Conservation (phyloP, 805 yeast genomes). For the Blastobotrys robertii region DNA sequence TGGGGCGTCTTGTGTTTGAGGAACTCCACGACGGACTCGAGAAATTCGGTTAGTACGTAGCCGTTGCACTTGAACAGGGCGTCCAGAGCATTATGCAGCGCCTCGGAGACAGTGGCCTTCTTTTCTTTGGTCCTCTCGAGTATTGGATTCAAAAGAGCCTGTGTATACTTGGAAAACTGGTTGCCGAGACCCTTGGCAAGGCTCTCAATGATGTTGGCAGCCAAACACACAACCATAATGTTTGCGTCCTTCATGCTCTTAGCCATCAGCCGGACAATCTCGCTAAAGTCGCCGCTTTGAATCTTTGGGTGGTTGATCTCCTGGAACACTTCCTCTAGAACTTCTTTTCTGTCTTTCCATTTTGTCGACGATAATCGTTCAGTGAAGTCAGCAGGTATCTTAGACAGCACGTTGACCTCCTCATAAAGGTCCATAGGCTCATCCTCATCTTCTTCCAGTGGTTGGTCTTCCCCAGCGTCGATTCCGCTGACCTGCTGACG, state of each 20-base stretch:
- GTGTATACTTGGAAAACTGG: slow-evolving; percentile 45
- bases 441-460: slow-evolving; percentile 39
- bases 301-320: slow-evolving; percentile 42
- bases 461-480: slow-evolving; percentile 37
- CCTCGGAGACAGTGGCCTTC: slow-evolving; percentile 66
- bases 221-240: slow-evolving; percentile 70
- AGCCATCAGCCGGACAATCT: slow-evolving; percentile 52
- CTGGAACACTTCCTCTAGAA: slow-evolving; percentile 46
- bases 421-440: slow-evolving; percentile 58
- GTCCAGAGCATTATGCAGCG: slow-evolving; percentile 57
- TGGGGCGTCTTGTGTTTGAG: slow-evolving; percentile 78
- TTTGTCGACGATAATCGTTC: slow-evolving; percentile 48
- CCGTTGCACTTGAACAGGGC: slow-evolving; percentile 46
- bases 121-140: slow-evolving; percentile 84
- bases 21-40: slow-evolving; percentile 49
- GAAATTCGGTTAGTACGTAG: slow-evolving; percentile 36
- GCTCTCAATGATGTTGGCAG: slow-evolving; percentile 54
- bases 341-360: slow-evolving; percentile 93
- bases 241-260: slow-evolving; percentile 82
- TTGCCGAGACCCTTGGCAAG: slow-evolving; percentile 57
- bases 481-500: slow-evolving; percentile 17
- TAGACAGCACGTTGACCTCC: slow-evolving; percentile 55
- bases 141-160: slow-evolving; percentile 46
- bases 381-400: slow-evolving; percentile 55
- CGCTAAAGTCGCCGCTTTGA: slow-evolving; percentile 52